Base-by-base conservation (phyloP, 2,329 filamentous ascomycete genomes). In the Alternaria gansuensis region DNA sequence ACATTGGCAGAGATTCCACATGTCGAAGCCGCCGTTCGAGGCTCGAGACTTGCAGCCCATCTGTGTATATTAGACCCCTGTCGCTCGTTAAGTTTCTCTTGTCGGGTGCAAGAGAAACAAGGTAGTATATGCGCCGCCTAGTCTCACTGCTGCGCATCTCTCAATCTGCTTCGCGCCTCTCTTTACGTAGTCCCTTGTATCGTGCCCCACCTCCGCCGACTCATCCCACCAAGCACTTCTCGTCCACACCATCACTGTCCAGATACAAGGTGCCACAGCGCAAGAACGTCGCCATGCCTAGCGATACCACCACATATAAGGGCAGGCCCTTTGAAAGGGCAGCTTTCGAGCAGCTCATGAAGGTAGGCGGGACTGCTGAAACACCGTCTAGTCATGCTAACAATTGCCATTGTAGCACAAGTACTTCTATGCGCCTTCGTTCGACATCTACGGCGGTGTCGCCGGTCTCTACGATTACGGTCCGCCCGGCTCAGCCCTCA, bases 381-480 rank as follows among this genome's bases (percentile, higher is more conserved):
- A 29, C 24, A 39, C 40, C 17, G 24, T 13, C 48, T 68, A 62
- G 71, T 68, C 23, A 66, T 60, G 67, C 63, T 75, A 54, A 76
- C 63, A 17, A 59, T 17, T 23, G 31, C 52, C 43, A 55, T 43
- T 33, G 40, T 63, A 76, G 72, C 75, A 76, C 41, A 74, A 74
- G n/a, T 70, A 78, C 58, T 98, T 98, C 84, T 96, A 95, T 81
- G 97, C 93, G 64, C 93, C 93, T 53, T 89, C 93, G 54, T 98
- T 97, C 79, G 95, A 98, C 54, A 94, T 96, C 73, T 98, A 98
- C 59, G 91, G 91, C 68, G 92, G 92, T 74, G 90, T 95, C 58
- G 89, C 88, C 67, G 93, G 93, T 73, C 89, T 97, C 58, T 97
- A 92, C 82, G 93, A 97, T 80, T 97, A 96, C 81, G 93, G 93